Conservation (phyloP, 139 green algal genomes). For the Monoraphidium neglectum region DNA sequence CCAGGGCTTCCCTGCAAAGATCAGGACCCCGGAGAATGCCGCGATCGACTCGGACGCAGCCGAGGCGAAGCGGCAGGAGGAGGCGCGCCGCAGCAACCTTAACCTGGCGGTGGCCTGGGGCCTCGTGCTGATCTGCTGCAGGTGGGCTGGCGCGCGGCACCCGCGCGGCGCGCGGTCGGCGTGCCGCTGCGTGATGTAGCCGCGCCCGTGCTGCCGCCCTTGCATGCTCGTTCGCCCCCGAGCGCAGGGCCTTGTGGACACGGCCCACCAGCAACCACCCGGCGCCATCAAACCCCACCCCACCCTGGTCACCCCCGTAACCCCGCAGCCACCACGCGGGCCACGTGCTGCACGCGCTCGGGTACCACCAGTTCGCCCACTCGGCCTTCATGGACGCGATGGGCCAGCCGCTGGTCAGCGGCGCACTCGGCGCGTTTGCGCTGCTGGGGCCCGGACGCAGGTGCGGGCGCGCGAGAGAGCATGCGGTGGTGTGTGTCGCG, state of each 20-base stretch:
- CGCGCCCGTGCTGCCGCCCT: too few species aligned
- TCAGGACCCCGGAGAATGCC: slow-evolving; percentile 1
- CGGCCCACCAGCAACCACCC: too few species aligned
- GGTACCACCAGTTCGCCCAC: slow-evolving; percentile 68
- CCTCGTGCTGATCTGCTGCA: slow-evolving; percentile 80
- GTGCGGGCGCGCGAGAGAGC: slow-evolving; percentile 12
- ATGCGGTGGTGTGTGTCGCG: background rate
- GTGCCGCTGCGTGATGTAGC: too few species aligned
- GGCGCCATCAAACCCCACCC: too few species aligned
- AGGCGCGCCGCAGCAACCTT: slow-evolving; percentile 52
- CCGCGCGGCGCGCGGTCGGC: too few species aligned
- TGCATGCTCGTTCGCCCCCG: too few species aligned
- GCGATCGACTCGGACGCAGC: slow-evolving; percentile 35
- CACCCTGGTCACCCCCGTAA: too few species aligned
- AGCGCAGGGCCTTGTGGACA: too few species aligned
- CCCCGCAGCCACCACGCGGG: slow-evolving; percentile 74
- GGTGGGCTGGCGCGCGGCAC: too few species aligned
- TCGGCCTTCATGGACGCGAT: slow-evolving; percentile 61
- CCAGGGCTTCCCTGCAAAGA: slow-evolving; percentile 73
- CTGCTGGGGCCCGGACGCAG: slow-evolving; percentile 80
- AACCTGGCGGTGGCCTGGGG: slow-evolving; percentile 73
- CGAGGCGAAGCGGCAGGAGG: slow-evolving; percentile 40
- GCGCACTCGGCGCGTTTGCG: slow-evolving; percentile 69
- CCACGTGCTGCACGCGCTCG: slow-evolving; percentile 70
- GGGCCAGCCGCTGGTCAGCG: slow-evolving; percentile 61